Conservation (phyloP, 2,329 filamentous ascomycete genomes). For the Fonsecaea nubica region DNA sequence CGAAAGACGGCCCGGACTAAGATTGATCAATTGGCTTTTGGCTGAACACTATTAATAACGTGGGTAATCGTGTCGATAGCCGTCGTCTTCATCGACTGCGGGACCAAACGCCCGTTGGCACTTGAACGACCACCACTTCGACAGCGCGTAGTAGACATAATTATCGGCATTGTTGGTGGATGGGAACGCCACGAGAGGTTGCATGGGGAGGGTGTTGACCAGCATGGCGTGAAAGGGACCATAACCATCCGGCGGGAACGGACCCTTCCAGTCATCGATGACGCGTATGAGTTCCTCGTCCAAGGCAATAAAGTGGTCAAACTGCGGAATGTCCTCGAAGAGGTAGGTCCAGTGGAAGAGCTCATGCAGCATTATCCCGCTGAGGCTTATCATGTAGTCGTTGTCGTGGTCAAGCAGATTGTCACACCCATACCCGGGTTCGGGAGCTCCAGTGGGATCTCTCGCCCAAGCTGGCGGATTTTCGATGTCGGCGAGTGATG, state of each 20-base stretch:
- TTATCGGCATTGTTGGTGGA: neutral
- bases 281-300: neutral
- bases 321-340: neutral
- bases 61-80: neutral
- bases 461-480: neutral
- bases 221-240: constrained; percentile 7
- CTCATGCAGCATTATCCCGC: constrained; percentile 19
- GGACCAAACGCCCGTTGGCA: constrained; percentile 33
- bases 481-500: neutral
- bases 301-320: neutral
- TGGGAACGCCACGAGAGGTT: neutral
- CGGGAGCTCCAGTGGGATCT: neutral
- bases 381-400: constrained; percentile 9
- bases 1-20: neutral
- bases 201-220: neutral
- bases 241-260: constrained; percentile 5
- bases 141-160: neutral
- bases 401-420: constrained; percentile 10
- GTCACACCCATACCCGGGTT: constrained; percentile 16
- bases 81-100: neutral
- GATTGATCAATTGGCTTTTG: neutral
- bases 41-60: neutral
- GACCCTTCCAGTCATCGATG: constrained; percentile 4
- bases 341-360: constrained; percentile 13
- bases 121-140: neutral